Percentiles rank a stretch among this genome's conserved stretches.
Evolutionary conservation across 2,329 filamentous ascomycete genomes (phyloP).

Genomic region (Diplodia sapinea): DNA sequence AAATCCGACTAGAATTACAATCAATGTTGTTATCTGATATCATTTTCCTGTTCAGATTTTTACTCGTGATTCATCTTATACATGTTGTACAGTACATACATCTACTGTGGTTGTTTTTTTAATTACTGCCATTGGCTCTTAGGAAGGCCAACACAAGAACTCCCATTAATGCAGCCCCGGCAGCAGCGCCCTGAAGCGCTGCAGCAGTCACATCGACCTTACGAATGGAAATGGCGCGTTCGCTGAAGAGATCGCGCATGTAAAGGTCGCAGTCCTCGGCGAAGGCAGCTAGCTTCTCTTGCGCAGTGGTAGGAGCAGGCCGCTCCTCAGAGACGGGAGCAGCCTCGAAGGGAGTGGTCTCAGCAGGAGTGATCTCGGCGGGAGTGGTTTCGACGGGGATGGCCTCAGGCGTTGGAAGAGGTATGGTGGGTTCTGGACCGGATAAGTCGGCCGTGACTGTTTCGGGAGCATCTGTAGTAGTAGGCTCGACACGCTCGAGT

Average conservation of each 20-base stretch:
- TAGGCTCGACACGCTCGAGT: constrained; percentile 26
- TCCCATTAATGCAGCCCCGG: constrained; percentile 46
- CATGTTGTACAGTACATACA: constrained; percentile 20
- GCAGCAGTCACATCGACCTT: constrained; percentile 55
- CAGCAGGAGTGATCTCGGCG: too few relatives aligned
- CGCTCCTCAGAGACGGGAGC: constrained; percentile 15
- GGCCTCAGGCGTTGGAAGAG: constrained; percentile 29
- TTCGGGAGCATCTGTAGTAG: not conserved
- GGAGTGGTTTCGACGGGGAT: not conserved
- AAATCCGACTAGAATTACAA: not conserved
- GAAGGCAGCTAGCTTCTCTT: constrained; percentile 7
- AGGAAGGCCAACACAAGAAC: constrained; percentile 13
- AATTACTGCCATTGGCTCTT: not conserved
- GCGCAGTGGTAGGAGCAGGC: constrained; percentile 3
- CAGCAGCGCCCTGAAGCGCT: constrained; percentile 52
- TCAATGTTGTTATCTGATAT: not conserved
- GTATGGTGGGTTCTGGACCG: constrained; percentile 23
- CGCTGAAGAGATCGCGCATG: constrained; percentile 50
- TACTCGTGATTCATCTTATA: constrained; percentile 9
- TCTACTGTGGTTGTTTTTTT: not conserved
- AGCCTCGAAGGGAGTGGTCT: too few relatives aligned
- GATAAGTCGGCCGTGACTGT: constrained; percentile 7
- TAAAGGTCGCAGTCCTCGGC: constrained; percentile 31
- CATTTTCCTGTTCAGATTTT: not conserved
- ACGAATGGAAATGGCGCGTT: constrained; percentile 52